Evolutionary conservation across 2,329 filamentous ascomycete genomes (phyloP), one percentile per base, ranked within the genome.

Genomic region (Aureobasidium sp.): DNA sequence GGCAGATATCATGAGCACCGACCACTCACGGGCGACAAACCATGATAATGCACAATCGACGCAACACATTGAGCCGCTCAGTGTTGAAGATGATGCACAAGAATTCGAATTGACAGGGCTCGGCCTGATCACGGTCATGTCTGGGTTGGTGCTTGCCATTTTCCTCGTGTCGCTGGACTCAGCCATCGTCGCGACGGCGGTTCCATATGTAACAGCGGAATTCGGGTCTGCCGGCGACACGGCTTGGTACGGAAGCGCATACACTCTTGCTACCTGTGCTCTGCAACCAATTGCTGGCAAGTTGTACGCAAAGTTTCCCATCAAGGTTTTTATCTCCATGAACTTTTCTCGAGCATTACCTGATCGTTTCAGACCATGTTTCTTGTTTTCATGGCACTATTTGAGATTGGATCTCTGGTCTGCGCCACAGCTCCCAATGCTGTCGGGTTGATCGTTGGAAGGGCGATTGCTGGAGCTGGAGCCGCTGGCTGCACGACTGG

Each of bases 361-460:
- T 50, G 47, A 50, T 27, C 10, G n/a, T 19, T 21, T 1, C 27
- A 45, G 54, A 46, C 42, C 9, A 67, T 66, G 27, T 77, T 74
- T 61, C 58, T 76, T 17, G 51, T 65, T 1, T 53, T 68, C 8
- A 71, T 74, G 37, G 64, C 69, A 37, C 59, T 83, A 42, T 85
- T 85, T 63, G 81, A 84, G 65, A 19, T 82, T 5, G 83, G 83
- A 1, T 83, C 80, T 1, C 64, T 80, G 5, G 68, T 85, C n/a
- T 84, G 81, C 64, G 82, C 50, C 15, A 69, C 73, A 0, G 70
- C 74, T 1, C 69, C 68, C 3, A 60, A 15, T 53, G 71, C 69
- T 4, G 67, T 67, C 7, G 69, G 70, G 0, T 66, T 77, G 46
- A 77, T 78, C 49, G 64, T 76, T 17, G 76, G 76, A 7, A 61